A percentile compares a stretch with the other conserved stretches of the same genome.
phyloP scores from a whole-genome alignment of 2,329 filamentous ascomycete species.

The Trichophyton benhamiae region DNA sequence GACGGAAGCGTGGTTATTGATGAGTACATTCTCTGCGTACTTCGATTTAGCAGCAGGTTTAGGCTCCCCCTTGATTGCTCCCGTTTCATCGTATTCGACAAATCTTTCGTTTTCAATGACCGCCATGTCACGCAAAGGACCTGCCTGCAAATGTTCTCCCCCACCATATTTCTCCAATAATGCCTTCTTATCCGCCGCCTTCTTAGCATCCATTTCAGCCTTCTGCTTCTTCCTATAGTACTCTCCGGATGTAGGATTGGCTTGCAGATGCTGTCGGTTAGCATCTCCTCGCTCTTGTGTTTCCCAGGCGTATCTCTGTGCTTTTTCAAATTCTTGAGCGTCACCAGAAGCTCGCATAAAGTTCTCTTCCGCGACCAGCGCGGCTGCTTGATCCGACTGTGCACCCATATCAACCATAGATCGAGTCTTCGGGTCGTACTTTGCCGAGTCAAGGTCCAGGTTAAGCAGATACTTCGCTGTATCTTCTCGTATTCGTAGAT shows the following conservation, averaged over 20 bases:
- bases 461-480: conserved; percentile 95
- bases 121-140: conserved; percentile 52
- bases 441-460: conserved; percentile 87
- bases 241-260: conserved; percentile 89
- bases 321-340: conserved; percentile 80
- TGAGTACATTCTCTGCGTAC: conserved; percentile 74
- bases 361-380: conserved; percentile 81
- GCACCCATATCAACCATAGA: conserved; percentile 79
- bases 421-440: conserved; percentile 93
- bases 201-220: conserved; percentile 58
- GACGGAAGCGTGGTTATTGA: conserved; percentile 83
- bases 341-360: conserved; percentile 83
- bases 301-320: conserved; percentile 89
- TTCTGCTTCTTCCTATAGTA: conserved; percentile 67
- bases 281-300: conserved; percentile 70
- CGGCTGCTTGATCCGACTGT: conserved; percentile 64
- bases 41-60: conserved; percentile 72
- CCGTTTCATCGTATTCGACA: conserved; percentile 87
- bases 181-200: conserved; percentile 54
- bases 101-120: conserved; percentile 74
- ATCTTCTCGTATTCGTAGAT: conserved; percentile 85
- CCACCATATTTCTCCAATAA: conserved; percentile 74
- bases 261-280: conserved; percentile 78
- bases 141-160: conserved; percentile 48
- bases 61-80: conserved; percentile 75